These are phyloP conservation scores for Pleurotus sapidus DNA, from an alignment of 768 basidiomycete species.

Conservation along the genomic window DNA sequence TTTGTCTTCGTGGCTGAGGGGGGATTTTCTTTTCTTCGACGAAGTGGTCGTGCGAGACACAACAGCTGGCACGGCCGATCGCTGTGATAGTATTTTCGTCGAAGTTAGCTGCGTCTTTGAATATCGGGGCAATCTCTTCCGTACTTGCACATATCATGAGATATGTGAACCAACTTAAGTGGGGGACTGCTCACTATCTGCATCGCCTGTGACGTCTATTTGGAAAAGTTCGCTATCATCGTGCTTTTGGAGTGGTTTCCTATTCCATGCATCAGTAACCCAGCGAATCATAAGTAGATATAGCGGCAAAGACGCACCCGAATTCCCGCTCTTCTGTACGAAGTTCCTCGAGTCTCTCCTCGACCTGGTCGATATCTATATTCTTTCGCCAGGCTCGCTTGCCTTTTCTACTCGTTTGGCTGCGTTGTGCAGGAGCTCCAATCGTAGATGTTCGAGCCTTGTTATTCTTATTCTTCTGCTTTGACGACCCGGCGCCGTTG, in stretches of 20 bases:
- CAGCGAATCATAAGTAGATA: neutral
- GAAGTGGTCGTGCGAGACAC: constrained; percentile 48
- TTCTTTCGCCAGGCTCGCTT: constrained; percentile 94
- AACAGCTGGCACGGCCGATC: constrained; percentile 87
- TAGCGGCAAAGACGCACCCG: constrained; percentile 1
- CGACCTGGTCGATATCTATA: constrained; percentile 75
- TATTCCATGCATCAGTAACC: constrained; percentile 20
- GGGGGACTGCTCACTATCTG: constrained; percentile 45
- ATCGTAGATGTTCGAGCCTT: constrained; percentile 27
- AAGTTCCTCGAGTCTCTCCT: constrained; percentile 33
- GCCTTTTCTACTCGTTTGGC: constrained; percentile 81
- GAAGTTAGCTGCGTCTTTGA: constrained; percentile 58
- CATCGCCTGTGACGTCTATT: constrained; percentile 79
- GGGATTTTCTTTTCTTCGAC: constrained; percentile 38
- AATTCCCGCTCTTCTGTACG: constrained; percentile 25
- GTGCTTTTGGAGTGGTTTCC: constrained; percentile 63
- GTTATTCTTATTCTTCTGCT: constrained; percentile 13
- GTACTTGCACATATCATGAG: constrained; percentile 38
- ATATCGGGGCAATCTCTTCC: constrained; percentile 54
- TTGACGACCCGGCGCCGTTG: neutral
- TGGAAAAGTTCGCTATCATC: constrained; percentile 75
- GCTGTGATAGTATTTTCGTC: constrained; percentile 76
- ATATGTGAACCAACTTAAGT: neutral
- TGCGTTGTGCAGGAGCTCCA: constrained; percentile 60
- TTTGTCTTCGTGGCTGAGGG: constrained; percentile 67